Percentiles rank a stretch among this genome's conserved stretches.
Conservation (phyloP, 441 rosid species). For the Mallotus japonicus region DNA sequence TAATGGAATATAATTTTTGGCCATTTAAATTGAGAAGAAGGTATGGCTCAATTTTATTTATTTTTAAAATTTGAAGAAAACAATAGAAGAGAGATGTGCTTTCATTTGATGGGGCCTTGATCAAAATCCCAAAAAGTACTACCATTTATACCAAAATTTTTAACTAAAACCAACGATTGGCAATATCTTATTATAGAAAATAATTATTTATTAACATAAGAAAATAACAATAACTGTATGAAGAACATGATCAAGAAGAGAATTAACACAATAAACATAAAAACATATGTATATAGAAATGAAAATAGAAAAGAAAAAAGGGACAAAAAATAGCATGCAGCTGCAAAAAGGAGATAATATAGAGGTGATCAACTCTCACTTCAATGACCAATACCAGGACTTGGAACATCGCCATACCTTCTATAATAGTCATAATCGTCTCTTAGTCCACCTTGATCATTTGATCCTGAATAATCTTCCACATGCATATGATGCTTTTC, state of each 20-base stretch:
- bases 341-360: not conserved
- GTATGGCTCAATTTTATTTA: no score
- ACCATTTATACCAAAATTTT: not conserved
- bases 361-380: not conserved
- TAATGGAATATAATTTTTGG: no score
- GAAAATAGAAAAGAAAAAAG: not conserved
- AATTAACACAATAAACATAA: not conserved
- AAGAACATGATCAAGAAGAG: slow-evolving; percentile 7
- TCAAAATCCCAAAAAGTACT: not conserved
- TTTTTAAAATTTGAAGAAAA: no score
- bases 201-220: slow-evolving; percentile 8
- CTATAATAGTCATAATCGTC: slow-evolving; percentile 33
- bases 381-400: slow-evolving; percentile 35
- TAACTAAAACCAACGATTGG: no score
- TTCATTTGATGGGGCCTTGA: not conserved
- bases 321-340: not conserved
- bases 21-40: no score
- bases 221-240: not conserved
- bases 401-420: slow-evolving; percentile 38
- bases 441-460: slow-evolving; percentile 1
- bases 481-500: not conserved
- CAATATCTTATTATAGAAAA: not conserved
- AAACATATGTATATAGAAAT: not conserved
- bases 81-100: not conserved
- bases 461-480: slow-evolving; percentile 16